Base-by-base conservation (phyloP, 495 filamentous ascomycete species). In the Hypoxylon cercidicola region DNA sequence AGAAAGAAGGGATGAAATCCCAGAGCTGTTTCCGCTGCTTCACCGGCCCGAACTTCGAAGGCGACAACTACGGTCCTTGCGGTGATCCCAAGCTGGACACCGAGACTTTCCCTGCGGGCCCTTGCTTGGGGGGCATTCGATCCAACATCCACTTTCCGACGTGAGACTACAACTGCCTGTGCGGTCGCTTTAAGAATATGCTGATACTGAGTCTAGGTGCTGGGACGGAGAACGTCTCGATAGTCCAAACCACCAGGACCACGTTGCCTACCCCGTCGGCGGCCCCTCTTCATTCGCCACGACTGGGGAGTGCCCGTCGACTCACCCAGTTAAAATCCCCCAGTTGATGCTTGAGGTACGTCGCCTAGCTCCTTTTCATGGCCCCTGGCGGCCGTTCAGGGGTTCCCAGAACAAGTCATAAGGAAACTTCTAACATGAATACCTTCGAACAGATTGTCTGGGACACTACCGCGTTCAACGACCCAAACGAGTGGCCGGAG, bases 1-100 rank as follows among this genome's bases (percentile, higher is more conserved):
- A 70, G 8, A 60, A 66, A 37, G 70, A 70, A 5, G 65, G 59
- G 12, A 20, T 69, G 43, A 77, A 74, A 52, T 62, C 68, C 19
- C 74, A 78, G 49, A 71, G 76, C 53, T 80, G 79, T 69, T 79
- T 77, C 69, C 77, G 79, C 30, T 82, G 79, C 68, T 77, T 73
- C 35, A 71, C 62, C 15, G 79, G 73, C 23, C 74, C 72, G 50
- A 62, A 77, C 72, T 77, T 77, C 39, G 68, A 72, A 40, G 74
- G 76, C 1, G 78, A 80, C 60, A 70, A 78, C 54, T 61, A 61
- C 16, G 70, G 70, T 2, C 74, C 74, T 28, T 76, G 74, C 62
- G 59, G 62, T 23, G 75, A 77, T 44, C 55, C 61, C 6, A 64
- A 60, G 20, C 60, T 73, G 20, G 75, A 76, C 46, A 74, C 70